Conservation (phyloP, 768 basidiomycete genomes). For the Rhizopogon roseolus region DNA sequence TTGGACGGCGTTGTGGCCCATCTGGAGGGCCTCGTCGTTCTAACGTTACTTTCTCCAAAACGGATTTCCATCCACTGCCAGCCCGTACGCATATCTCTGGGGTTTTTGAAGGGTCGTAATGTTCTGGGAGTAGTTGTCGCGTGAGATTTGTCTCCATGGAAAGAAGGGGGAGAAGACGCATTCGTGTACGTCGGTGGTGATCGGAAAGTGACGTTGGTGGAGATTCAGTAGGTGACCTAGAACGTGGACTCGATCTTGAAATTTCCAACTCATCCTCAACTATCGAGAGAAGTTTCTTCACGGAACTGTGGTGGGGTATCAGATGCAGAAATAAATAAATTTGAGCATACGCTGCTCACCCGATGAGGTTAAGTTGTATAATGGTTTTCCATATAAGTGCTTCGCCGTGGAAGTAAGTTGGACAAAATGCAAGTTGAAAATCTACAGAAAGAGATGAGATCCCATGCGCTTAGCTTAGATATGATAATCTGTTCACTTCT, state of each 20-base stretch:
- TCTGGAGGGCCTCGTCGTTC: background rate
- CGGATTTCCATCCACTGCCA: conserved; percentile 54
- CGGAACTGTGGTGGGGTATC: conserved; percentile 33
- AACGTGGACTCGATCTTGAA: conserved; percentile 13
- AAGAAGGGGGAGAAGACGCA: conserved; percentile 47
- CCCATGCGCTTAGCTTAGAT: background rate
- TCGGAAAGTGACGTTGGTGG: conserved; percentile 30
- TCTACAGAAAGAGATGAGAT: conserved; percentile 32
- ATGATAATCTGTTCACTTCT: conserved; percentile 11
- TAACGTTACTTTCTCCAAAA: conserved; percentile 27
- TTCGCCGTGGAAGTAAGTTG: conserved; percentile 54
- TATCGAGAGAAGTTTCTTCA: conserved; percentile 53
- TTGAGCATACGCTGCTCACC: conserved; percentile 28
- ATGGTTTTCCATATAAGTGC: conserved; percentile 57
- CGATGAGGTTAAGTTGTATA: conserved; percentile 66
- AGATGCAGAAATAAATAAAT: background rate
- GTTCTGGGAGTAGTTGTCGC: conserved; percentile 45
- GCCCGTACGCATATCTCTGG: conserved; percentile 49
- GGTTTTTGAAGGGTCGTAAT: conserved; percentile 19
- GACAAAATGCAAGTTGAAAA: conserved; percentile 64
- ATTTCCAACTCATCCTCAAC: conserved; percentile 44
- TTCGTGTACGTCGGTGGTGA: conserved; percentile 31
- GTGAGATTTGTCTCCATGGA: conserved; percentile 51
- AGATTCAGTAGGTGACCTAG: conserved; percentile 14
- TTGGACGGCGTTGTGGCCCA: conserved; percentile 1